A percentile compares a stretch with the other conserved stretches of the same genome.
phyloP scores from a whole-genome alignment of 2,329 filamentous ascomycete genomes.

The Nannizzia gypsea region DNA sequence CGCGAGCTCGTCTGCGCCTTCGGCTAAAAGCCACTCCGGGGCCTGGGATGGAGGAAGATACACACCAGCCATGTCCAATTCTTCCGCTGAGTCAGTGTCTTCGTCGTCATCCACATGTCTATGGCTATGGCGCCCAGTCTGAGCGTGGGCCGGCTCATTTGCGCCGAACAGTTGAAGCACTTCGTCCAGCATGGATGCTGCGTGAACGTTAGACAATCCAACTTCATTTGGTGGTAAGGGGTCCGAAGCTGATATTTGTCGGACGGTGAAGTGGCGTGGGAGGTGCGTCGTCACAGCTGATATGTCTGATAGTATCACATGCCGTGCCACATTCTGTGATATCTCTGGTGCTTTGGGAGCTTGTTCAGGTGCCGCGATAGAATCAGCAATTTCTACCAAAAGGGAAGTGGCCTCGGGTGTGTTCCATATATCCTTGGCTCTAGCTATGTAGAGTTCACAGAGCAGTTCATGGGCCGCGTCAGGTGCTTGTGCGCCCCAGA shows the following conservation, averaged over 20 bases:
- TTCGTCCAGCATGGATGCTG: conserved; percentile 6
- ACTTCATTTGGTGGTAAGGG: conserved; percentile 57
- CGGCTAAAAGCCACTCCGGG: conserved; percentile 15
- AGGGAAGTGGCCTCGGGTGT: conserved; percentile 57
- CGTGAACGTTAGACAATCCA: neutral
- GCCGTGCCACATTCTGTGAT: conserved; percentile 52
- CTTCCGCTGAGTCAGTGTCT: neutral
- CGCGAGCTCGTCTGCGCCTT: conserved; percentile 25
- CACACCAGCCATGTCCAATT: neutral
- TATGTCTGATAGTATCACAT: conserved; percentile 66
- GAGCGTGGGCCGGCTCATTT: neutral
- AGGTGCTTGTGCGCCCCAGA: conserved; percentile 69
- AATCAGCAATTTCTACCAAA: conserved; percentile 56
- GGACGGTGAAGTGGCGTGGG: conserved; percentile 52
- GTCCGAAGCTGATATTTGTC: conserved; percentile 64
- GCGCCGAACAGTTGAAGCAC: conserved; percentile 1
- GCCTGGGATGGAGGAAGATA: conserved; percentile 12
- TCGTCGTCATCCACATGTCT: neutral
- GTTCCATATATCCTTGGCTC: conserved; percentile 77
- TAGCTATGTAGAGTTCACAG: conserved; percentile 61
- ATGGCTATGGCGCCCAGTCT: neutral
- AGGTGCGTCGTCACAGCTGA: conserved; percentile 58
- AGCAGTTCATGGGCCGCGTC: conserved; percentile 56
- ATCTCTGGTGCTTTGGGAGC: conserved; percentile 37
- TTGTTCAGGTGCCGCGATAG: conserved; percentile 35